These are phyloP conservation scores for Saccharomyces jurei DNA, from an alignment of 805 yeast species.

Conservation along the genomic window DNA sequence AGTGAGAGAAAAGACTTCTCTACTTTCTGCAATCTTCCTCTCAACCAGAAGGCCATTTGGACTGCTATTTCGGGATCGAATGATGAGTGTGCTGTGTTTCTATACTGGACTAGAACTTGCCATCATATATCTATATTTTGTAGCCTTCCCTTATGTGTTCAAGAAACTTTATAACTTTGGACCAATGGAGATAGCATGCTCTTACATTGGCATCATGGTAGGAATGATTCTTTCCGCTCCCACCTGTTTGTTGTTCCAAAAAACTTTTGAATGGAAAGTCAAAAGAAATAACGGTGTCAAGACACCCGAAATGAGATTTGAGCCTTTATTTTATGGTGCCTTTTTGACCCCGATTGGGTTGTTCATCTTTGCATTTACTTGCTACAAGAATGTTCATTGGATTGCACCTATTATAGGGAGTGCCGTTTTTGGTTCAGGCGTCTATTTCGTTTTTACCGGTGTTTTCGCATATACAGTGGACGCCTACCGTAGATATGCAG, in stretches of 20 bases:
- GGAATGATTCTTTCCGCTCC: slow-evolving; percentile 44
- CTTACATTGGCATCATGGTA: slow-evolving; percentile 51
- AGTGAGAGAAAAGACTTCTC: slow-evolving; percentile 36
- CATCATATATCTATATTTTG: slow-evolving; percentile 55
- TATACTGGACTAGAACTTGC: slow-evolving; percentile 54
- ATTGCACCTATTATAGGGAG: slow-evolving; percentile 66
- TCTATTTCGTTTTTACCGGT: slow-evolving; percentile 59
- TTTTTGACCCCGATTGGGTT: slow-evolving; percentile 53
- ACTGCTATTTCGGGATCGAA: slow-evolving; percentile 43
- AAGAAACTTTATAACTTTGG: slow-evolving; percentile 42
- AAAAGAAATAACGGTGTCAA: slow-evolving; percentile 39
- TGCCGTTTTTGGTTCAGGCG: slow-evolving; percentile 64
- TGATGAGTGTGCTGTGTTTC: slow-evolving; percentile 45
- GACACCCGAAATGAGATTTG: slow-evolving; percentile 53
- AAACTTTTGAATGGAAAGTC: slow-evolving; percentile 36
- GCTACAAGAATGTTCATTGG: slow-evolving; percentile 56
- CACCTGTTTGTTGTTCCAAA: slow-evolving; percentile 39
- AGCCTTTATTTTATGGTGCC: slow-evolving; percentile 59
- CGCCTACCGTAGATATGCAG: slow-evolving; percentile 48
- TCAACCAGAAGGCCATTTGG: slow-evolving; percentile 48
- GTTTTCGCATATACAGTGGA: slow-evolving; percentile 58
- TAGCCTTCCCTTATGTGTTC: slow-evolving; percentile 58
- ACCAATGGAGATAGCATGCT: slow-evolving; percentile 51
- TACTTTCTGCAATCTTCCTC: slow-evolving; percentile 33
- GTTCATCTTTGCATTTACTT: slow-evolving; percentile 75